phyloP scores from a whole-genome alignment of 2,329 filamentous ascomycete genomes.

The Cercospora berteroae region DNA sequence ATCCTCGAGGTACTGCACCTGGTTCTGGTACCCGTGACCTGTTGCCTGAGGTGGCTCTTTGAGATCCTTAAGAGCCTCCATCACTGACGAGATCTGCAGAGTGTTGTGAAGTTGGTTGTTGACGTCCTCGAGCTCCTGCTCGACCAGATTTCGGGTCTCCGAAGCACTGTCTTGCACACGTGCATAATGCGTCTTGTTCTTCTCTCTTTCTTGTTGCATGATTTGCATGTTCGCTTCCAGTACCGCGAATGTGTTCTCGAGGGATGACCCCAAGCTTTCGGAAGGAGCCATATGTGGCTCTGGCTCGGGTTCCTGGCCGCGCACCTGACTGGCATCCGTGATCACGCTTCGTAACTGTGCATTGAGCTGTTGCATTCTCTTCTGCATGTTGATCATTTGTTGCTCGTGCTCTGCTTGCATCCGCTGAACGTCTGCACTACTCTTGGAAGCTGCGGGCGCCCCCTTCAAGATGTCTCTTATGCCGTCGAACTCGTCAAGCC shows the following conservation, averaged over 20 bases:
- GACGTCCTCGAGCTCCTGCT: slow-evolving; percentile 34
- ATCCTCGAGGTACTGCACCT: slow-evolving; percentile 66
- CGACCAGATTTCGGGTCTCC: slow-evolving; percentile 30
- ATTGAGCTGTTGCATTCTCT: slow-evolving; percentile 36
- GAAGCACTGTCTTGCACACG: slow-evolving; percentile 29
- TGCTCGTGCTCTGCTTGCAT: slow-evolving; percentile 29
- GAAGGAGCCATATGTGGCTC: slow-evolving; percentile 24
- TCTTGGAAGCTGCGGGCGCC: slow-evolving; percentile 23
- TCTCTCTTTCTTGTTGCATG: slow-evolving; percentile 32
- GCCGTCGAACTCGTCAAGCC: slow-evolving; percentile 55
- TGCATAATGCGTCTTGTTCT: slow-evolving; percentile 28
- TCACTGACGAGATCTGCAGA: slow-evolving; percentile 44
- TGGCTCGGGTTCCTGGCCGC: slow-evolving; percentile 27
- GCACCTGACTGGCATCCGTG: slow-evolving; percentile 30
- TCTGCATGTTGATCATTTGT: slow-evolving; percentile 34
- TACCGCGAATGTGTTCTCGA: slow-evolving; percentile 29
- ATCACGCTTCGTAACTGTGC: slow-evolving; percentile 34
- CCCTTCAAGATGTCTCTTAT: slow-evolving; percentile 37
- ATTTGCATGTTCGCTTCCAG: slow-evolving; percentile 32
- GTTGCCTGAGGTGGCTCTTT: slow-evolving; percentile 59
- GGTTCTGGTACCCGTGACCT: slow-evolving; percentile 61
- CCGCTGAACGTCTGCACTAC: slow-evolving; percentile 17
- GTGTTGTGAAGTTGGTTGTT: slow-evolving; percentile 37
- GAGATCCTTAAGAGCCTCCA: slow-evolving; percentile 53
- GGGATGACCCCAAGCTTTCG: slow-evolving; percentile 10